Percentiles rank a stretch among this genome's conserved stretches.
phyloP scores from a whole-genome alignment of 2,329 filamentous ascomycete species.

The Emydomyces testavorans region DNA sequence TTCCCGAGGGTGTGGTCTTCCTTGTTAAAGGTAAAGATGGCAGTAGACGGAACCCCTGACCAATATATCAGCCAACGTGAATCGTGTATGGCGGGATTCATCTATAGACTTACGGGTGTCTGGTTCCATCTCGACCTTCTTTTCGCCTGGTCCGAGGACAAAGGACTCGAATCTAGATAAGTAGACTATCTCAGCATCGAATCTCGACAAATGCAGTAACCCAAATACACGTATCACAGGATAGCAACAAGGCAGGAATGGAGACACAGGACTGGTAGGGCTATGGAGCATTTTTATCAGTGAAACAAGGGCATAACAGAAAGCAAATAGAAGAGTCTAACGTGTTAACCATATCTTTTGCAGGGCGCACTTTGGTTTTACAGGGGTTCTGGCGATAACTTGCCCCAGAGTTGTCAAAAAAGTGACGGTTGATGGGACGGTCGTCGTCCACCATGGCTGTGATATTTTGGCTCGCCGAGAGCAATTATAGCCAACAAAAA shows the following conservation, averaged over 20 bases:
- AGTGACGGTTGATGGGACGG: slow-evolving; percentile 8
- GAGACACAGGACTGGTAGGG: background rate
- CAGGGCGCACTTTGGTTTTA: slow-evolving; percentile 16
- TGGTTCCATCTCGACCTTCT: slow-evolving; percentile 79
- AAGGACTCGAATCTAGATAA: slow-evolving; percentile 76
- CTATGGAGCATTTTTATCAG: too few relatives aligned
- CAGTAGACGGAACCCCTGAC: slow-evolving; percentile 80
- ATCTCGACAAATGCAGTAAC: background rate
- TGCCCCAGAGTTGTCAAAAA: slow-evolving; percentile 14
- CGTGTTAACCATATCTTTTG: slow-evolving; percentile 14
- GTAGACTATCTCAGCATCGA: background rate
- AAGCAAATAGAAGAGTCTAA: slow-evolving; percentile 6
- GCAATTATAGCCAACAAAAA: background rate
- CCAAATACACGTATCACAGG: background rate
- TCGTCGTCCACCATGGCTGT: slow-evolving; percentile 1
- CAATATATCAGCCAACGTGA: background rate
- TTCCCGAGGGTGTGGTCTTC: slow-evolving; percentile 96
- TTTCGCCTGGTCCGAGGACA: slow-evolving; percentile 74
- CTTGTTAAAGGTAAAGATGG: slow-evolving; percentile 89
- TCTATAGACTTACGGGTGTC: slow-evolving; percentile 75
- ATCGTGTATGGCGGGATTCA: background rate
- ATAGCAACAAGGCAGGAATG: background rate
- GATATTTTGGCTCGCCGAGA: background rate
- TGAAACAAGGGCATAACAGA: background rate
- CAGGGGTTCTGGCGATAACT: slow-evolving; percentile 17